Evolutionary conservation across 805 yeast genomes (phyloP).

Genomic region (Kluyveromyces wickerhamii): DNA sequence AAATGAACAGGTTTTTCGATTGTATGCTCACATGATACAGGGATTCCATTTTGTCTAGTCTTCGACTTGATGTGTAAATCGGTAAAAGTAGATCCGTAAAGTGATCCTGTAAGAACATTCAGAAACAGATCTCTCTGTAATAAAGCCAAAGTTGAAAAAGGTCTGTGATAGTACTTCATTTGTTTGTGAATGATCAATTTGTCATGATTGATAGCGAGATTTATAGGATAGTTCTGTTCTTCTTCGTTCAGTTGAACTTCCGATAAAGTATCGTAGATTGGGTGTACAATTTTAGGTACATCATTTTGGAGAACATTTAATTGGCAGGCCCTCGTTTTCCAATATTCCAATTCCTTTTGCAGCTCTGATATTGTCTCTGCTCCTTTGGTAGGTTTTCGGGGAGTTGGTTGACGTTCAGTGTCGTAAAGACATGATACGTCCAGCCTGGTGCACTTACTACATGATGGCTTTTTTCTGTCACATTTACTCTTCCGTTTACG

Average conservation of each 20-base stretch:
- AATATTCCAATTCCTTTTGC: not conserved
- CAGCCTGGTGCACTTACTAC: conserved; percentile 2
- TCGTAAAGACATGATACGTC: conserved; percentile 4
- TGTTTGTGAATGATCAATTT: conserved; percentile 5
- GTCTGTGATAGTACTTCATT: conserved; percentile 4
- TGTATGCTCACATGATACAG: not conserved
- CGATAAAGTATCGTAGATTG: too few species aligned
- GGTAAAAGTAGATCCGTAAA: conserved; percentile 4
- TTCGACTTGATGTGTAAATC: not conserved
- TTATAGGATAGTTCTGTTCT: not conserved
- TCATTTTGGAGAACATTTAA: too few species aligned
- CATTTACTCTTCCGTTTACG: conserved; percentile 7
- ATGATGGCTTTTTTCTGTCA: conserved; percentile 6
- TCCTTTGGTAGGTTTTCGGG: not conserved
- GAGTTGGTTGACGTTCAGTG: not conserved
- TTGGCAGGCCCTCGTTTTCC: not conserved
- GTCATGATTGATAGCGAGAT: conserved; percentile 4
- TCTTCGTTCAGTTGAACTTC: not conserved
- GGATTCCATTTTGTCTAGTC: not conserved
- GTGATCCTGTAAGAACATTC: conserved; percentile 5
- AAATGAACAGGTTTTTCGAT: not conserved
- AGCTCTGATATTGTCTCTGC: not conserved
- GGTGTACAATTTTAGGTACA: too few species aligned
- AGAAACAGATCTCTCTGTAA: conserved; percentile 7
- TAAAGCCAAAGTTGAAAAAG: conserved; percentile 6